Evolutionary conservation across 2,329 filamentous ascomycete genomes (phyloP), one percentile per base, ranked within the genome.

Genomic region (Nemania serpens): DNA sequence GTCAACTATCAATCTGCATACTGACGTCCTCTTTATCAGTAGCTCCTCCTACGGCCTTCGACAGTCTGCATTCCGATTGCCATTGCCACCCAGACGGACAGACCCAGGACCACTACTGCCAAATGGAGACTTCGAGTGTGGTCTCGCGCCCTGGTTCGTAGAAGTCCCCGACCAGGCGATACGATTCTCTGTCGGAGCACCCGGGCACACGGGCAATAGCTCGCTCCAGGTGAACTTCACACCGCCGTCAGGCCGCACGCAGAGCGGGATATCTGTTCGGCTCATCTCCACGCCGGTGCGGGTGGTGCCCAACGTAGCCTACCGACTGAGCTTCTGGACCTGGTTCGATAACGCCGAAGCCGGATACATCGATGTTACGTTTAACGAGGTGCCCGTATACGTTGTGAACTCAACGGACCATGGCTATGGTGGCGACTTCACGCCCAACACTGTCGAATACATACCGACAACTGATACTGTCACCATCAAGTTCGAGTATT

Each of bases 111-210:
- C 25, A 3, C 25, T 29, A 29, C 25, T 29, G 25, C 25, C 59
- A 6, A 64, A 62, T 15, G 51, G 62, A 41, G 62, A 65, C 13
- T 68, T 69, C 45, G 68, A 69, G 34, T 65, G 60, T 36, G 65
- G 66, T 7, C 2, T 66, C 12, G 53, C 61, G 1, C 54, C 66
- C 10, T 71, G 69, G 69, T 63, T 47, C 1, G 51, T 66, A 10
- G 43, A 68, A 12, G 49, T 61, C 1, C 63, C 63, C 2, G 69
- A 70, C 34, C 17, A 56, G 0, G 50, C 52, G 10, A 55, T 62
- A 1, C 41, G 39, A 1, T 61, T 55, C 12, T 56, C 36, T 18
- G 17, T 62, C 29, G 47, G 39, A 43, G 29, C 46, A 2, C 41
- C 58, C 2, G 55, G 37, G 1, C 47, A 66, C 34, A 50, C 55